Conservation (phyloP, 2,329 filamentous ascomycete species). For the Fusarium proliferatum region DNA sequence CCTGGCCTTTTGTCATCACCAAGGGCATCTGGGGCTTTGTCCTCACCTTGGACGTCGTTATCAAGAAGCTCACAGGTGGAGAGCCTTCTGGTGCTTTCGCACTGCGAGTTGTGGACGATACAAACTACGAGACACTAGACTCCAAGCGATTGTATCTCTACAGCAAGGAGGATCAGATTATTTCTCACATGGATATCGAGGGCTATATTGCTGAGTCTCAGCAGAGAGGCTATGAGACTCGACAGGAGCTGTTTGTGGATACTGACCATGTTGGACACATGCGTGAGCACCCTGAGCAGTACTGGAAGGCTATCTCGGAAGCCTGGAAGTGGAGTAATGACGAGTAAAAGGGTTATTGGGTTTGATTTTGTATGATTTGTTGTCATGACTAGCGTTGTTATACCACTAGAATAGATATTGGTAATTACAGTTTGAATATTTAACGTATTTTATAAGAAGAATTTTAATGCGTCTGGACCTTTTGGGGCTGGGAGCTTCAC, state of each 20-base stretch:
- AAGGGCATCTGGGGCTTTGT: slow-evolving; percentile 59
- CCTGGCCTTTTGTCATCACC: slow-evolving; percentile 61
- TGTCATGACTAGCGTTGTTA: slow-evolving; percentile 19
- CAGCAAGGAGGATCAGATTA: slow-evolving; percentile 67
- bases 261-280: slow-evolving; percentile 72
- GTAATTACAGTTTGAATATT: not conserved
- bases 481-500: not conserved
- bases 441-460: fast-evolving
- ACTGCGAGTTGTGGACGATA: slow-evolving; percentile 51
- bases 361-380: slow-evolving; percentile 7
- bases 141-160: slow-evolving; percentile 67
- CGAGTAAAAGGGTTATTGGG: not conserved
- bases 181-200: slow-evolving; percentile 66
- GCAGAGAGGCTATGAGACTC: slow-evolving; percentile 60
- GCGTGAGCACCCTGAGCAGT: slow-evolving; percentile 64
- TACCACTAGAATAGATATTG: slow-evolving; percentile 14
- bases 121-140: slow-evolving; percentile 47
- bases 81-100: slow-evolving; percentile 57
- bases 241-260: slow-evolving; percentile 65
- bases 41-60: slow-evolving; percentile 51
- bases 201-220: slow-evolving; percentile 61
- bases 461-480: not conserved
- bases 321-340: slow-evolving; percentile 43
- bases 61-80: slow-evolving; percentile 51
- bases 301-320: slow-evolving; percentile 62